Conservation (phyloP, 169 alveolate species). For the Plasmodium relictum region DNA sequence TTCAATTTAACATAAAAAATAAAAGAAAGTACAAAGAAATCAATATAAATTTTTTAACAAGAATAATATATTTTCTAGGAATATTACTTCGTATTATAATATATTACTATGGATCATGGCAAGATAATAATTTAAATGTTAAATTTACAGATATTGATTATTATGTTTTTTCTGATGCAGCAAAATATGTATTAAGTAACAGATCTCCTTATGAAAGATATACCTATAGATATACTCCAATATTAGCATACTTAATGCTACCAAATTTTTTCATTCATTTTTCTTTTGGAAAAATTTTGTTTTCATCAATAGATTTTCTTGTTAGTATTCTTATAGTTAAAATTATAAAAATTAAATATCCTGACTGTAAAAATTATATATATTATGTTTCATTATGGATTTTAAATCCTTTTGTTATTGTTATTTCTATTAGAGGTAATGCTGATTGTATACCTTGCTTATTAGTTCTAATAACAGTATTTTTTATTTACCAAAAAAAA, state of each 20-base stretch:
- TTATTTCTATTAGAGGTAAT: conserved; percentile 96
- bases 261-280: conserved; percentile 82
- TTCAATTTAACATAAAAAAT: neutral
- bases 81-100: conserved; percentile 53
- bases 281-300: conserved; percentile 92
- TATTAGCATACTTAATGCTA: conserved; percentile 88
- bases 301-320: conserved; percentile 91
- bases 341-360: conserved; percentile 38
- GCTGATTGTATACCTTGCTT: conserved; percentile 89
- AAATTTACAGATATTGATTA: conserved; percentile 99
- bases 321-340: conserved; percentile 78
- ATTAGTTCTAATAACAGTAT: conserved; percentile 80
- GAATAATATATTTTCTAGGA: conserved; percentile 46
- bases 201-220: conserved; percentile 96
- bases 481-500: conserved; percentile 76
- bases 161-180: conserved; percentile 97
- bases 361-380: conserved; percentile 66
- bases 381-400: conserved; percentile 90
- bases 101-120: conserved; percentile 72
- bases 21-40: neutral
- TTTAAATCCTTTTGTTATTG: conserved; percentile 93
- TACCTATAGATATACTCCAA: conserved; percentile 98
- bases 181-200: conserved; percentile 92
- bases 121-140: conserved; percentile 79
- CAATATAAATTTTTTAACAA: neutral